These are phyloP conservation scores for Dactylellina parvicollis DNA, from an alignment of 2,329 filamentous ascomycete genomes.

Conservation along the genomic window DNA sequence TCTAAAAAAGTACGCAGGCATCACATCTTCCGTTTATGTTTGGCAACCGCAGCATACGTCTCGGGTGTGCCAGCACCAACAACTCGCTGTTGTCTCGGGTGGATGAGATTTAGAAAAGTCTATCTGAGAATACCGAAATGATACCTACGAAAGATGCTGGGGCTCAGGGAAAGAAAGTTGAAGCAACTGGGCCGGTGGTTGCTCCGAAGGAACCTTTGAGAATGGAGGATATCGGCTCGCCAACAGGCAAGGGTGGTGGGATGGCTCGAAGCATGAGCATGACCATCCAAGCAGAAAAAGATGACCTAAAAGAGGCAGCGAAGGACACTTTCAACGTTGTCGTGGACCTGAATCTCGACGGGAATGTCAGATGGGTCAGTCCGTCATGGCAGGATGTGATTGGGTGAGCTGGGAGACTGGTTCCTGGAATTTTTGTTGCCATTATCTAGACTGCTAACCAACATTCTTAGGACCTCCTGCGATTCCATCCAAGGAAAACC, in stretches of 20 bases:
- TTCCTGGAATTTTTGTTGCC: conserved; percentile 42
- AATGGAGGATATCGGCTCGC: conserved; percentile 34
- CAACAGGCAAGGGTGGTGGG: conserved; percentile 16
- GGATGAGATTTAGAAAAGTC: conserved; percentile 44
- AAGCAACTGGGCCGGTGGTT: conserved; percentile 25
- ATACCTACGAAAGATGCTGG: conserved; percentile 45
- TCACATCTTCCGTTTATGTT: conserved; percentile 44
- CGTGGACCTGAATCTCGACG: conserved; percentile 89
- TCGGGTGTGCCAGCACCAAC: conserved; percentile 46
- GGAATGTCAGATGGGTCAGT: conserved; percentile 92
- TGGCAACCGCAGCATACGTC: conserved; percentile 7
- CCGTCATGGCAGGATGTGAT: conserved; percentile 95
- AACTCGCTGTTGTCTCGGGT: conserved; percentile 51
- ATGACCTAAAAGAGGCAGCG: conserved; percentile 92
- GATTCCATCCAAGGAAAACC: conserved; percentile 77
- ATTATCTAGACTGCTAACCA: conserved; percentile 37
- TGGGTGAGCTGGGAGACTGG: conserved; percentile 61
- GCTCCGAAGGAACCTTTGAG: conserved; percentile 35
- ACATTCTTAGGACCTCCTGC: conserved; percentile 69
- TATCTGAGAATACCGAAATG: conserved; percentile 27
- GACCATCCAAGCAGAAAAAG: conserved; percentile 90
- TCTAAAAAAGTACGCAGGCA: background rate
- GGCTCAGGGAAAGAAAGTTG: conserved; percentile 39
- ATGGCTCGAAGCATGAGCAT: conserved; percentile 75
- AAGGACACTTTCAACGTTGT: conserved; percentile 97